Evolutionary conservation across 2,329 filamentous ascomycete genomes (phyloP).

Genomic region (Hypoxylon sp.): DNA sequence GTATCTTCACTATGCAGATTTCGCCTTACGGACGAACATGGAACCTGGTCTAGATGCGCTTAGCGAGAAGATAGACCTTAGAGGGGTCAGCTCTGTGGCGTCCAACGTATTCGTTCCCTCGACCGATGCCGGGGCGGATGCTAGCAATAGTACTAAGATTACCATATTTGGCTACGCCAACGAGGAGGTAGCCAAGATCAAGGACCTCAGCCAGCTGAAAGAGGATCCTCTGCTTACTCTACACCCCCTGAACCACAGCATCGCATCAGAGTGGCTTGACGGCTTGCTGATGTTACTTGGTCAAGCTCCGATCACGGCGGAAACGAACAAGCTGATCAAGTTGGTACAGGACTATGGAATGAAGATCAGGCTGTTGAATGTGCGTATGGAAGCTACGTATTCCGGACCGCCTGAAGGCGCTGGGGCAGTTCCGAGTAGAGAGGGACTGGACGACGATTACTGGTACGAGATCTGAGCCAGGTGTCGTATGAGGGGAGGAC

Average conservation of each 20-base stretch:
- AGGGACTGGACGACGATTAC: conserved; percentile 90
- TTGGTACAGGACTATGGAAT: conserved; percentile 89
- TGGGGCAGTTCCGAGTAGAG: conserved; percentile 79
- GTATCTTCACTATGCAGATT: conserved; percentile 90
- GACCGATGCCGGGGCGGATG: conserved; percentile 56
- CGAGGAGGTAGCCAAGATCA: conserved; percentile 49
- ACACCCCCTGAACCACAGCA: conserved; percentile 78
- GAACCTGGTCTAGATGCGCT: conserved; percentile 78
- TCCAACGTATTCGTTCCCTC: conserved; percentile 82
- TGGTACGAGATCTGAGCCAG: conserved; percentile 76
- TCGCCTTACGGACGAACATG: conserved; percentile 68
- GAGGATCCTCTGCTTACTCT: conserved; percentile 84
- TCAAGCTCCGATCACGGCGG: conserved; percentile 94
- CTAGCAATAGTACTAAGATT: conserved; percentile 78
- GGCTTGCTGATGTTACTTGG: conserved; percentile 93
- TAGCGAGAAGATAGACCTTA: conserved; percentile 84
- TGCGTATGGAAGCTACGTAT: conserved; percentile 81
- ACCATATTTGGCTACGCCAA: conserved; percentile 81
- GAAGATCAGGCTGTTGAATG: conserved; percentile 91
- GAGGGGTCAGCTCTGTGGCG: conserved; percentile 88
- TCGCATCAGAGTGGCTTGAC: conserved; percentile 96
- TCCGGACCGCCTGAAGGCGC: conserved; percentile 72
- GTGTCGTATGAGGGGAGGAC: background rate
- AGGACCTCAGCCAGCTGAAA: conserved; percentile 52
- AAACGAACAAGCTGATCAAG: conserved; percentile 88